phyloP scores from a whole-genome alignment of 805 yeast species.

The Myxozyma neotropica region DNA sequence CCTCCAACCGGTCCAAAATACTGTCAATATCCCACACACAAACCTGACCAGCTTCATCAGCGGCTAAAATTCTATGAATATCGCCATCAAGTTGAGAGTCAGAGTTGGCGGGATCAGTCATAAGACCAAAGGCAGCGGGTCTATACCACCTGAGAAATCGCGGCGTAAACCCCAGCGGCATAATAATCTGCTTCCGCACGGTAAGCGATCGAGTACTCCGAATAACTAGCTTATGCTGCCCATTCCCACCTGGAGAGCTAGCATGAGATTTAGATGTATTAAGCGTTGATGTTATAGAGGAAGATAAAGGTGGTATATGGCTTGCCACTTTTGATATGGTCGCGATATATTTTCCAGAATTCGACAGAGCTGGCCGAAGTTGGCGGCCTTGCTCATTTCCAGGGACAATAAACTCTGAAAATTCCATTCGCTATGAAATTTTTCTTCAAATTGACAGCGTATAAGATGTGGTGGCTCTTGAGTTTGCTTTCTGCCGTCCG shows the following conservation, averaged over 20 bases:
- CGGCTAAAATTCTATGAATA: slow-evolving; percentile 27
- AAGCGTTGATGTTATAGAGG: background rate
- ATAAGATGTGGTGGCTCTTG: background rate
- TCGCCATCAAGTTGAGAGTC: slow-evolving; percentile 8
- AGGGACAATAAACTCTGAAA: slow-evolving; percentile 19
- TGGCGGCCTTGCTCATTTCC: slow-evolving; percentile 1
- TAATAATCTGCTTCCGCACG: slow-evolving; percentile 15
- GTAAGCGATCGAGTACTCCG: slow-evolving; percentile 18
- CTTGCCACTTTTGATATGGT: slow-evolving; percentile 3
- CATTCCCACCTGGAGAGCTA: background rate
- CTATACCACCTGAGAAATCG: slow-evolving; percentile 23
- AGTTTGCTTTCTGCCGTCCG: background rate
- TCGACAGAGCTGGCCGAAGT: slow-evolving; percentile 6
- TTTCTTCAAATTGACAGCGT: background rate
- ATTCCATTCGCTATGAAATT: slow-evolving; percentile 12
- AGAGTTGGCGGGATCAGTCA: background rate
- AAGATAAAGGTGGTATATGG: too few relatives aligned
- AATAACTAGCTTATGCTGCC: slow-evolving; percentile 13
- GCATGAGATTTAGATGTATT: background rate
- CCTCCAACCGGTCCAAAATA: background rate
- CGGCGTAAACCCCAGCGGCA: slow-evolving; percentile 25
- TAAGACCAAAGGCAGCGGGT: slow-evolving; percentile 1
- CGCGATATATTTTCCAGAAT: slow-evolving; percentile 24
- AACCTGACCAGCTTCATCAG: slow-evolving; percentile 22
- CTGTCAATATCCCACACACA: slow-evolving; percentile 29